Evolutionary conservation across 129 eudicot species (phyloP).

Genomic region (Oenanthe sinensis): DNA sequence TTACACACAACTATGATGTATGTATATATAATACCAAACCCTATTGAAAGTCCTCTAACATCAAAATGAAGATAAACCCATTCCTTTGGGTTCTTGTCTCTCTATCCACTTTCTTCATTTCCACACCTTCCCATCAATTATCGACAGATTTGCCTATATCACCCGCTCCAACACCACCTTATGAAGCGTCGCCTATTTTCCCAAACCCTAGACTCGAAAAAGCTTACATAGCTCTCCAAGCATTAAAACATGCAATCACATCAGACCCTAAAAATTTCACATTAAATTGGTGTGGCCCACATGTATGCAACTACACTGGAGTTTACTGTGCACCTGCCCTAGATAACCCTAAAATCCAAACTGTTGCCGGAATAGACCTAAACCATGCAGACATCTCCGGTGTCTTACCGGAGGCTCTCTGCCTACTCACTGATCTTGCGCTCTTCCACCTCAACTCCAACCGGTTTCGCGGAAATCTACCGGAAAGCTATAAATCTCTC

Average conservation of each 20-base stretch:
- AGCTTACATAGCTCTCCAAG: constrained; percentile 71
- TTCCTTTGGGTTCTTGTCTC: background rate
- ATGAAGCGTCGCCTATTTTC: background rate
- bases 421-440: constrained; percentile 54
- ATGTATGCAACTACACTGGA: constrained; percentile 72
- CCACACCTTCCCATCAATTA: background rate
- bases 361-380: constrained; percentile 43
- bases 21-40: background rate
- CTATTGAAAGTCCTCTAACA: background rate
- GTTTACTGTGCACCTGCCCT: constrained; percentile 73
- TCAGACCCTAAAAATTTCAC: constrained; percentile 66
- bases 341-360: constrained; percentile 25
- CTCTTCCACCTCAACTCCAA: constrained; percentile 69
- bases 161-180: background rate
- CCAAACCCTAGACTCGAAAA: constrained; percentile 56
- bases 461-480: constrained; percentile 44
- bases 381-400: constrained; percentile 61
- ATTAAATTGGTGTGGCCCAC: constrained; percentile 47
- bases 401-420: constrained; percentile 39
- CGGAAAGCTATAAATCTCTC: constrained; percentile 24
- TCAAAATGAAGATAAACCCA: background rate
- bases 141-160: background rate
- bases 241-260: constrained; percentile 60
- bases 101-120: background rate
- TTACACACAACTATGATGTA: background rate